A percentile compares a stretch with the other conserved stretches of the same genome.
These are phyloP conservation scores for Solanum chaucha DNA, from an alignment of 257 asterid species.

Conservation along the genomic window DNA sequence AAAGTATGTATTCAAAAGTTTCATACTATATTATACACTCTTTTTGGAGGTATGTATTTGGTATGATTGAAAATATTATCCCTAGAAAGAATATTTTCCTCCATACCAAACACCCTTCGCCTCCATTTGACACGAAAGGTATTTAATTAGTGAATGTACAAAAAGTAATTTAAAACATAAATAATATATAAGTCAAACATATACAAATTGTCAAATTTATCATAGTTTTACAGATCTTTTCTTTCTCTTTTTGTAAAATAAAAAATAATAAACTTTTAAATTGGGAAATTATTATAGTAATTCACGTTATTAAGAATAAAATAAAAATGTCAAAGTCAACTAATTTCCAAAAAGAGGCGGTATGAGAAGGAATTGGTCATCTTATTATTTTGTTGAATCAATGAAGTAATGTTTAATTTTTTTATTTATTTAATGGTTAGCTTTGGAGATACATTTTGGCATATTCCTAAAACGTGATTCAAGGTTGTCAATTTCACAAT, in stretches of 20 bases:
- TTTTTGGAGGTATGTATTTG: no score
- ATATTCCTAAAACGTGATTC: no score
- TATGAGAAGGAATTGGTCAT: background rate
- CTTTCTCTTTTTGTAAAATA: background rate
- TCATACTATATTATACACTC: no score
- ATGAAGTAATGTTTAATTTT: background rate
- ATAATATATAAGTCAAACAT: background rate
- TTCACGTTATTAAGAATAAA: background rate
- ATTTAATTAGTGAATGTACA: no score
- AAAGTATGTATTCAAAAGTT: no score
- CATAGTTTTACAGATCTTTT: background rate
- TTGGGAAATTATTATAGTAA: background rate
- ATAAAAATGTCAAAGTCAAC: background rate
- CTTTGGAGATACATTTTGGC: background rate
- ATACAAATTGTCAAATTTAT: background rate
- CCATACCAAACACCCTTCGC: no score
- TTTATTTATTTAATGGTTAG: background rate
- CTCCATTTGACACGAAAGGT: no score
- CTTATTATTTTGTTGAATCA: background rate
- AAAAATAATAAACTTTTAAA: background rate
- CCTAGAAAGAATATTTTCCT: no score
- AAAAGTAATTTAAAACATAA: no score
- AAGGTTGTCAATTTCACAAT: no score
- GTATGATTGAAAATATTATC: no score
- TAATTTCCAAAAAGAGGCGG: background rate